phyloP scores from a whole-genome alignment of 176 grass and related monocot species.

The Musa acuminata region DNA sequence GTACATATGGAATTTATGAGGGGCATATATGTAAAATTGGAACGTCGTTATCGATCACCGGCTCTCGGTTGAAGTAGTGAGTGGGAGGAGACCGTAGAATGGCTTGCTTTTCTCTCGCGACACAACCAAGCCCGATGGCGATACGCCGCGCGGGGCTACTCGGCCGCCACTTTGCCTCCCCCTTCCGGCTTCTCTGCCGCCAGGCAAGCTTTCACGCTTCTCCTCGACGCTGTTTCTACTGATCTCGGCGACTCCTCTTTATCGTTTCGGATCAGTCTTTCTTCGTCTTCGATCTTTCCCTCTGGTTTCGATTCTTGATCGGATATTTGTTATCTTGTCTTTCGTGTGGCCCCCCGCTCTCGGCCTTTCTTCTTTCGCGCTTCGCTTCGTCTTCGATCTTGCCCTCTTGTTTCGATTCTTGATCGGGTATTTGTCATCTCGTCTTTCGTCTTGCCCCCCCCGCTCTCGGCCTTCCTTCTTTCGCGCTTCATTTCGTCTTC shows the following conservation, averaged over 20 bases:
- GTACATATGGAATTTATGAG: no score
- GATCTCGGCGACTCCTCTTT: no score
- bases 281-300: not conserved
- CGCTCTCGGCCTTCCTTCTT: not conserved
- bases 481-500: not conserved
- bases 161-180: constrained; percentile 29
- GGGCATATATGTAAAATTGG: no score
- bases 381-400: not conserved
- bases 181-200: not conserved
- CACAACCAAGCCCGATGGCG: constrained; percentile 18
- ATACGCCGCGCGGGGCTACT: constrained; percentile 47
- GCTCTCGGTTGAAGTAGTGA: no score
- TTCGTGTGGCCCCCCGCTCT: not conserved
- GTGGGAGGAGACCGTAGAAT: no score
- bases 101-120: no score
- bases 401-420: not conserved
- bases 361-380: not conserved
- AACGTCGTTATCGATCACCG: no score
- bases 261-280: constrained; percentile 25
- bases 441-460: not conserved
- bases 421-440: not conserved
- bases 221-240: not conserved
- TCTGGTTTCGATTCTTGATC: not conserved
- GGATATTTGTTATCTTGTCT: not conserved
- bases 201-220: constrained; percentile 13